Evolutionary conservation across 192 early-diverging fungal species (phyloP), one percentile per base, ranked within the genome.

Genomic region (Podila minutissima): DNA sequence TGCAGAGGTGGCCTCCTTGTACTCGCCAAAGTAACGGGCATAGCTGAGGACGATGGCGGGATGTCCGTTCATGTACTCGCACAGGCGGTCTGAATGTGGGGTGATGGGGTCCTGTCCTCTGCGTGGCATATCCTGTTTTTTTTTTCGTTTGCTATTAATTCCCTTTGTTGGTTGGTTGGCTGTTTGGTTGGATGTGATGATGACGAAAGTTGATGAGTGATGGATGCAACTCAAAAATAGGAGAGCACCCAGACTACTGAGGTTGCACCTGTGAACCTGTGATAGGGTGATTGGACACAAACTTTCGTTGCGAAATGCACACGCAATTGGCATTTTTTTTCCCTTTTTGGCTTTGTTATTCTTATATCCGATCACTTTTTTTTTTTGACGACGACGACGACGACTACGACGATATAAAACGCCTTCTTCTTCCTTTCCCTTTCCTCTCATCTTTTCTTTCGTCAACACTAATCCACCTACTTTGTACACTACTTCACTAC

Each of bases 21-120:
- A 73, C 19, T 81, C 77, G 7, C 77, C 77, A 81, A 81, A 81
- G 55, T 73, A 81, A 32, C 77, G 70, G 22, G 77, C 77, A 57
- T 81, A 81, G 8, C 66, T 68, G 20, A 81, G 67, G 2, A 69
- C 71, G 4, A 69, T 41, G 3, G 70, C 37, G 15, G 77, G 77
- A 13, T 35, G 71, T 7, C 48, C 57, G 31, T 81, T 81, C 67
- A 81, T 73, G 28, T 61, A 61, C 59, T 61, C 59, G 28, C 59
- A 55, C 53, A 55, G 24, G n/a, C 53, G 53, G n/a, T 55, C 53
- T 55, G 53, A 55, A 55, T 55, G 53, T 10, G 53, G 53, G 12
- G 53, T 26, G 53, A 55, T 55, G 20, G 53, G 53, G 53, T 55
- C 53, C 53, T 55, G 53, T 55, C 19, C 53, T 55, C 53, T 55